Base-by-base conservation (phyloP, 768 basidiomycete species). In the Calvatia gigantea region DNA sequence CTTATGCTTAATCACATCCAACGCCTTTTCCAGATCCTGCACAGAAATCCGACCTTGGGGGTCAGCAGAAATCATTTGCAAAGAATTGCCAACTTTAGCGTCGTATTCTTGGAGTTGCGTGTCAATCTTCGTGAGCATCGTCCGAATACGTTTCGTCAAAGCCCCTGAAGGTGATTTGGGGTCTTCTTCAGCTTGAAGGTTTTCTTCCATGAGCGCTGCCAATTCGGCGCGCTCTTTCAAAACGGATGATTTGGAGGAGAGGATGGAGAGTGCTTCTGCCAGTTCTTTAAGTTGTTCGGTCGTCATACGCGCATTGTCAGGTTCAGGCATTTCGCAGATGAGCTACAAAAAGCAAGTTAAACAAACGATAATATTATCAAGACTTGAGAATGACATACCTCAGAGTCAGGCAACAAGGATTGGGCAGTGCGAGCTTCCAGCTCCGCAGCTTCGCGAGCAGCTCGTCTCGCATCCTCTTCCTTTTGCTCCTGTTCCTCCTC, bases 401-500 rank as follows among this genome's bases (percentile, higher is more conserved):
- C 91, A 61, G 89, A 86, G 63, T 95, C 93, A 60, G 94, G 94
- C 58, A 96, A 70, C 51, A 96, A 81, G 19, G 86, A 86, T 62
- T 91, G 82, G 33, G 90, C 95, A 58, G 87, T 79, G 39, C 80
- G 84, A 37, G 88, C 81, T 70, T 94, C 93, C 64, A 80, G 70
- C 63, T 94, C 91, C 60, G 85, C 87, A 21, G 85, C 83, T 70
- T 90, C 92, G 63, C 86, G 85, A 67, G 85, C 86, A 42, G 86
- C 88, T 54, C 90, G 87, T 38, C 93, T 86, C n/a, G 92, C 89
- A 67, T 90, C 85, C 68, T 94, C 90, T 68, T 93, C 92, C 73
- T 94, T 89, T 71, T 95, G 87, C 60, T 99, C 97, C 70, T 99
- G 97, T 68, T 98, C 97, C 60, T 94, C 85, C 72, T 99, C 97